phyloP scores from a whole-genome alignment of 805 yeast species.

The Isabelozyma heimii region DNA sequence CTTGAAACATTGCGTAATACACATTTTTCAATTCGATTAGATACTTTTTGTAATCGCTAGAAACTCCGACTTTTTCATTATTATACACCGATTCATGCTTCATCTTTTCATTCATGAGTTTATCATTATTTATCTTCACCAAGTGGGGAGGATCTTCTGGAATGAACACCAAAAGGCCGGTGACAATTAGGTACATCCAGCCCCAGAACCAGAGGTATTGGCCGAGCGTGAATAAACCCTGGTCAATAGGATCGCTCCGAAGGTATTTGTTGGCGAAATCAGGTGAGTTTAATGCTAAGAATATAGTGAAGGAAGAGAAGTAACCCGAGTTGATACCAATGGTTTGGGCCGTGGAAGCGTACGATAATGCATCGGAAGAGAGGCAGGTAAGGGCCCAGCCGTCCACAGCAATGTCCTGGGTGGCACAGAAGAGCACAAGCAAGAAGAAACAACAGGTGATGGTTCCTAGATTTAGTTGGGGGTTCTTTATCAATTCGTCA shows the following conservation, averaged over 20 bases:
- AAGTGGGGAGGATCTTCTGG: conserved; percentile 70
- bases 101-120: conserved; percentile 24
- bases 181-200: conserved; percentile 57
- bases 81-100: conserved; percentile 26
- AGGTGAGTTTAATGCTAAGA: conserved; percentile 84
- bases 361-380: conserved; percentile 73
- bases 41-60: conserved; percentile 1
- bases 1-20: conserved; percentile 64
- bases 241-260: conserved; percentile 54
- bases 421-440: conserved; percentile 86
- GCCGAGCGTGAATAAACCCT: conserved; percentile 70
- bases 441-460: conserved; percentile 73
- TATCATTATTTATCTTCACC: conserved; percentile 26
- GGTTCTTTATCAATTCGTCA: conserved; percentile 49
- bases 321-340: conserved; percentile 93
- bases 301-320: conserved; percentile 86
- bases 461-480: conserved; percentile 46
- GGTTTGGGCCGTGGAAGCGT: conserved; percentile 97
- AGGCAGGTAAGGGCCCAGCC: conserved; percentile 97
- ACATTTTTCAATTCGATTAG: conserved; percentile 46
- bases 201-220: conserved; percentile 82
- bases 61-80: conserved; percentile 1
- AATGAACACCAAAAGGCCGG: conserved; percentile 53
- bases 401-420: conserved; percentile 98
- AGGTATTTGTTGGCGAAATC: conserved; percentile 89